Conservation (phyloP, 345 rosid genomes). For the Pistacia integerrima region DNA sequence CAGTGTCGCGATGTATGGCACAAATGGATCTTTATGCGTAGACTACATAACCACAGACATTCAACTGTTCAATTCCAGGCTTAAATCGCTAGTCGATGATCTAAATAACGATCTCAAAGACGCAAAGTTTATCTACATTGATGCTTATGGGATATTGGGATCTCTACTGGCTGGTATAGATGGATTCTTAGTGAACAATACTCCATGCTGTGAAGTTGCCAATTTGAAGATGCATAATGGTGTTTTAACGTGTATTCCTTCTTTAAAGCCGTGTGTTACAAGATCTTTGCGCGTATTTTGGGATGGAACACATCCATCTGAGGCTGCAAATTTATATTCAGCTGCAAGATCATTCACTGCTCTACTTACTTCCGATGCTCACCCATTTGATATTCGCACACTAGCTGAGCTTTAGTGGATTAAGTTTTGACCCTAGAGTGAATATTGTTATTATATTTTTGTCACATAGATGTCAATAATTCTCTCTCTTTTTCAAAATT, state of each 20-base stretch:
- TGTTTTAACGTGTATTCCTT: slow-evolving; percentile 18
- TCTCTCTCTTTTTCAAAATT: too few relatives aligned
- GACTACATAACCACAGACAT: slow-evolving; percentile 21
- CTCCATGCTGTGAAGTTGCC: slow-evolving; percentile 7
- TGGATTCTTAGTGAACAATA: neutral
- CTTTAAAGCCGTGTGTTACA: slow-evolving; percentile 35
- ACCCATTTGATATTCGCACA: slow-evolving; percentile 30
- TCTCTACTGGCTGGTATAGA: neutral
- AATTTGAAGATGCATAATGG: neutral
- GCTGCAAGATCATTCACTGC: slow-evolving; percentile 31
- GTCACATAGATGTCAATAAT: too few relatives aligned
- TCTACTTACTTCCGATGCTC: slow-evolving; percentile 17
- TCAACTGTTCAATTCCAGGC: slow-evolving; percentile 24
- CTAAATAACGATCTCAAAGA: slow-evolving; percentile 21
- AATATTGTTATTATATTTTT: too few relatives aligned
- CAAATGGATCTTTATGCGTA: slow-evolving; percentile 25
- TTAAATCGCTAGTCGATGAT: slow-evolving; percentile 25
- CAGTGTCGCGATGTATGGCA: slow-evolving; percentile 20
- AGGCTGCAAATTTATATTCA: slow-evolving; percentile 22
- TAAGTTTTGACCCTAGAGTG: neutral
- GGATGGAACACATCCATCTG: slow-evolving; percentile 60
- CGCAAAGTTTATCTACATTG: slow-evolving; percentile 33
- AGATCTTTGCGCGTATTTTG: slow-evolving; percentile 41
- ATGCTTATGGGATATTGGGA: neutral
- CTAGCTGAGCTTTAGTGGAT: slow-evolving; percentile 10